These are phyloP conservation scores for Cryptococcus hybrid DNA, from an alignment of 1,284 basidiomycete genomes.

Conservation along the genomic window DNA sequence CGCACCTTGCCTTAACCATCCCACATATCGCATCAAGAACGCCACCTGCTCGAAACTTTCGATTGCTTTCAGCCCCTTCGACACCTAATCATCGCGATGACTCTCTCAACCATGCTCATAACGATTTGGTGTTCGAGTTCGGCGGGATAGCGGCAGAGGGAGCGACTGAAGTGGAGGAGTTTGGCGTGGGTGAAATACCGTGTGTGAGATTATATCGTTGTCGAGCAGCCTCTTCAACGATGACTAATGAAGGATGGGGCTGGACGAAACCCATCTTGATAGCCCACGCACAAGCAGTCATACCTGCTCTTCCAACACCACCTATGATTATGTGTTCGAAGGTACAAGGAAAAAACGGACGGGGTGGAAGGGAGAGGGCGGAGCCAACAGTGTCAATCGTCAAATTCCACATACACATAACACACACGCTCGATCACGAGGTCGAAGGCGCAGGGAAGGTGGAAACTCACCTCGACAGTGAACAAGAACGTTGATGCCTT, in stretches of 20 bases:
- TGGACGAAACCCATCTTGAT: slow-evolving; percentile 78
- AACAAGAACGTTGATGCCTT: slow-evolving; percentile 71
- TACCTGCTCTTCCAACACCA: slow-evolving; percentile 89
- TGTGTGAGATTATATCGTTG: neutral
- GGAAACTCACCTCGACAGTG: slow-evolving; percentile 74
- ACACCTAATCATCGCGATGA: slow-evolving; percentile 68
- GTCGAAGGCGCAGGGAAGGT: neutral
- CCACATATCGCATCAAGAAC: slow-evolving; percentile 76
- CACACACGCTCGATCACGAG: neutral
- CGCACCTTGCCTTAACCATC: slow-evolving; percentile 56
- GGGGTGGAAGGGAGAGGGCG: neutral
- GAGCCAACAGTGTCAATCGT: neutral
- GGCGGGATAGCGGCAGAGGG: slow-evolving; percentile 7
- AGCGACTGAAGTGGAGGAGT: neutral
- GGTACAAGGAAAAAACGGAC: neutral
- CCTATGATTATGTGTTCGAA: slow-evolving; percentile 17
- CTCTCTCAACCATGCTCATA: slow-evolving; percentile 64
- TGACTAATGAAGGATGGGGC: slow-evolving; percentile 39
- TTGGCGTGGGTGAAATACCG: neutral
- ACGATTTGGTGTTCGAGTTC: slow-evolving; percentile 55
- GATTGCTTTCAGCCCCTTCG: slow-evolving; percentile 80
- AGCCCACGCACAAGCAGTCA: slow-evolving; percentile 91
- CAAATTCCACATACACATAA: neutral
- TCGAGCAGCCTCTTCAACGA: slow-evolving; percentile 24
- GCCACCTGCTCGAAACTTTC: slow-evolving; percentile 89